Conservation (phyloP, 768 basidiomycete genomes). For the Leccinum pellstonianum region DNA sequence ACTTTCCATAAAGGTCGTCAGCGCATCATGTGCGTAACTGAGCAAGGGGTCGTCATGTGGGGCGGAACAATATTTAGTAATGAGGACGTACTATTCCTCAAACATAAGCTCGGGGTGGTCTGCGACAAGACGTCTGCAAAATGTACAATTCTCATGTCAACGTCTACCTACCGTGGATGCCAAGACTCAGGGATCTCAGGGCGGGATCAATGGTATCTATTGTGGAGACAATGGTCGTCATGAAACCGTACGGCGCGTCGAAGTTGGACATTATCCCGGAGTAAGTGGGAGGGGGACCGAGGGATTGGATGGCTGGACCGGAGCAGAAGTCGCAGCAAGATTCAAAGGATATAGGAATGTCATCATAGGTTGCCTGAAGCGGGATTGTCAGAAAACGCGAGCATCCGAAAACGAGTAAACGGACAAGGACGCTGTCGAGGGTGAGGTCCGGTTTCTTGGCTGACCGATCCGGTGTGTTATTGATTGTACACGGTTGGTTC, state of each 20-base stretch:
- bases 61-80: neutral
- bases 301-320: slow-evolving; percentile 16
- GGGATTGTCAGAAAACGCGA: slow-evolving; percentile 2
- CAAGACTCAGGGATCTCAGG: slow-evolving; percentile 63
- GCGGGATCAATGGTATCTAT: slow-evolving; percentile 51
- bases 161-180: slow-evolving; percentile 61
- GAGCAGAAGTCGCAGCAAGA: slow-evolving; percentile 46
- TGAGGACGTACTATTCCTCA: slow-evolving; percentile 54
- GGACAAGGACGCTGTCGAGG: slow-evolving; percentile 6
- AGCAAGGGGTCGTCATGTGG: slow-evolving; percentile 9
- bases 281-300: slow-evolving; percentile 45
- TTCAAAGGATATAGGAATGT: slow-evolving; percentile 34
- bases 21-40: slow-evolving; percentile 70
- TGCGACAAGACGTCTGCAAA: slow-evolving; percentile 31
- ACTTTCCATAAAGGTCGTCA: slow-evolving; percentile 64
- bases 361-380: slow-evolving; percentile 11
- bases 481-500: neutral
- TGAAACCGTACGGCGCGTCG: slow-evolving; percentile 36
- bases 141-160: neutral
- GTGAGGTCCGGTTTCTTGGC: slow-evolving; percentile 5
- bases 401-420: neutral
- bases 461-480: neutral
- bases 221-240: slow-evolving; percentile 51
- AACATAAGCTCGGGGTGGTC: slow-evolving; percentile 68
- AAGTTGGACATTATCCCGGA: slow-evolving; percentile 20